Conservation (phyloP, 108 stramenopile species). For the Aurantiochytrium sp. region DNA sequence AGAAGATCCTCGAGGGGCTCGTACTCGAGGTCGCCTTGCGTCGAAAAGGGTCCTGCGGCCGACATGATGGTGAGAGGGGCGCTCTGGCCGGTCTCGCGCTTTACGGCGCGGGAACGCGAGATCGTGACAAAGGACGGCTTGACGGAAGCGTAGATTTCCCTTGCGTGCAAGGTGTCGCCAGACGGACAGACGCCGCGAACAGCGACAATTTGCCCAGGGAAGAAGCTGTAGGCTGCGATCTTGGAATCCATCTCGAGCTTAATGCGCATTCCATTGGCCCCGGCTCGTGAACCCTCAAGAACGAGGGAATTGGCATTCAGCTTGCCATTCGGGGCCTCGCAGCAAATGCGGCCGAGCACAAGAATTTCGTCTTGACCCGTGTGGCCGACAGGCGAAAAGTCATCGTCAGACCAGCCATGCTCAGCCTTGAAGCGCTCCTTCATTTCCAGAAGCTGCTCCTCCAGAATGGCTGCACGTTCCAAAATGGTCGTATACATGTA, state of each 20-base stretch:
- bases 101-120: not conserved
- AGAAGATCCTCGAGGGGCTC: conserved; percentile 78
- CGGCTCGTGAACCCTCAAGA: conserved; percentile 76
- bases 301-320: conserved; percentile 74
- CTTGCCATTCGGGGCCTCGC: conserved; percentile 77
- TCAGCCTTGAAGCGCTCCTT: conserved; percentile 42
- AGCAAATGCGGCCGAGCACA: conserved; percentile 76
- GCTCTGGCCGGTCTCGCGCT: not conserved
- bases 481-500: conserved; percentile 87
- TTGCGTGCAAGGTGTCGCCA: conserved; percentile 67
- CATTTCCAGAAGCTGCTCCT: conserved; percentile 58
- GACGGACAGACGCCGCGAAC: conserved; percentile 77
- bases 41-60: conserved; percentile 74
- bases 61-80: not conserved
- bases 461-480: conserved; percentile 65
- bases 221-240: conserved; percentile 66
- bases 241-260: conserved; percentile 56
- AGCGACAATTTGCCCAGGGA: conserved; percentile 93
- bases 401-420: conserved; percentile 35
- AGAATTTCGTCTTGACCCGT: conserved; percentile 70
- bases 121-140: not conserved
- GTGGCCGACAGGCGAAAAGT: conserved; percentile 72
- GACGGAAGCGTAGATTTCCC: conserved; percentile 33
- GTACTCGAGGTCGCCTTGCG: conserved; percentile 73
- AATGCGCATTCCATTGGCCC: conserved; percentile 70